A percentile compares a stretch with the other conserved stretches of the same genome.
Conservation (phyloP, 1,284 basidiomycete genomes). For the Ceratobasidium theobromae region DNA sequence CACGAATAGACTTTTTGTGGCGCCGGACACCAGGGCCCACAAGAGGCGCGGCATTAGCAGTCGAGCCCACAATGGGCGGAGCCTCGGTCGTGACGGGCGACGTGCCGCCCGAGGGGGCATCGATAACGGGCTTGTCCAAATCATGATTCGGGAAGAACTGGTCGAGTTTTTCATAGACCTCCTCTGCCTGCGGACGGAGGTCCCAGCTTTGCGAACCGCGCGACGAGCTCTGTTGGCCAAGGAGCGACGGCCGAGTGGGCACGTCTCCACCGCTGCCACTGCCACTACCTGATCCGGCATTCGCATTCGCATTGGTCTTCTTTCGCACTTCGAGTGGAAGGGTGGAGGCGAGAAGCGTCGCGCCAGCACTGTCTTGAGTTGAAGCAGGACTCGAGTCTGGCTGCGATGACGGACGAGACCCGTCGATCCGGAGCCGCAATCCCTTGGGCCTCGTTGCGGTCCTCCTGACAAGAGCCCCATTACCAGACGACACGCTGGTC, state of each 20-base stretch:
- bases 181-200: constrained; percentile 88
- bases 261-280: constrained; percentile 21
- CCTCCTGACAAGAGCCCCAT: constrained; percentile 1
- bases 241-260: neutral
- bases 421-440: constrained; percentile 9
- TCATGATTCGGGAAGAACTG: constrained; percentile 97
- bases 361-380: constrained; percentile 10
- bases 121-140: constrained; percentile 93
- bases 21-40: constrained; percentile 36
- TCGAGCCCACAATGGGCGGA: constrained; percentile 38
- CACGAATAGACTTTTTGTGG: constrained; percentile 87
- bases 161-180: constrained; percentile 90
- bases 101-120: constrained; percentile 71
- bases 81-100: constrained; percentile 72
- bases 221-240: neutral
- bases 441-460: constrained; percentile 13
- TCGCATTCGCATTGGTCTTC: neutral
- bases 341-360: neutral
- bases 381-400: constrained; percentile 12
- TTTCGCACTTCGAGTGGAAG: constrained; percentile 27
- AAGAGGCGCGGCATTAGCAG: constrained; percentile 12
- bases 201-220: constrained; percentile 60
- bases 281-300: constrained; percentile 4
- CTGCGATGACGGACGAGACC: constrained; percentile 1
- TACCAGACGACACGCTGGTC: constrained; percentile 7